phyloP scores from a whole-genome alignment of 1,139 yeast genomes.

The Suhomyces yuchorum region DNA sequence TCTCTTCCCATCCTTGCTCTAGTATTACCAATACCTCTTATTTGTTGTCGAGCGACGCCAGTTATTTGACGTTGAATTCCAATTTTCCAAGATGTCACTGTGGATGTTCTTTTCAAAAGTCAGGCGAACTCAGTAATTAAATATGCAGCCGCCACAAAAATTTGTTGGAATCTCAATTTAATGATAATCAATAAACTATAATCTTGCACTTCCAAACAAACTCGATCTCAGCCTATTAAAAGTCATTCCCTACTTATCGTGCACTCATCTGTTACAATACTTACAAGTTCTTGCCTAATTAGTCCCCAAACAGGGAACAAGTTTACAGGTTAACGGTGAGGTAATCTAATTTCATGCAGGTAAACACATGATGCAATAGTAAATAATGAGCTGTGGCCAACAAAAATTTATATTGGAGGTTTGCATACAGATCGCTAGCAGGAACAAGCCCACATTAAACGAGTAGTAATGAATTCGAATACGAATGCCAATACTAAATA shows the following conservation, averaged over 20 bases:
- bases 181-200: not conserved
- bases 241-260: constrained; percentile 7
- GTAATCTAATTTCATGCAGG: constrained; percentile 6
- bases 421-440: not conserved
- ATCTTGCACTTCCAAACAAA: constrained; percentile 3
- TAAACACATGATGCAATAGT: constrained; percentile 2
- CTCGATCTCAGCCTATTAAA: constrained; percentile 2
- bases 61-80: constrained; percentile 10
- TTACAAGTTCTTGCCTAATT: constrained; percentile 6
- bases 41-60: constrained; percentile 9
- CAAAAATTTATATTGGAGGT: constrained; percentile 1
- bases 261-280: not conserved
- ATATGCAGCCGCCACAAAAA: constrained; percentile 1
- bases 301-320: not conserved
- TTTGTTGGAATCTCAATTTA: constrained; percentile 1
- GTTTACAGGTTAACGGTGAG: constrained; percentile 12
- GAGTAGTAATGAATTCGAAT: not conserved
- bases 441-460: not conserved
- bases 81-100: constrained; percentile 11
- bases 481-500: too few relatives aligned
- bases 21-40: constrained; percentile 7
- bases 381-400: constrained; percentile 1
- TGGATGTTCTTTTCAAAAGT: not conserved
- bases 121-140: not conserved
- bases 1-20: constrained; percentile 44